Conservation (phyloP, 2,329 filamentous ascomycete species). For the Madurella mycetomatis region DNA sequence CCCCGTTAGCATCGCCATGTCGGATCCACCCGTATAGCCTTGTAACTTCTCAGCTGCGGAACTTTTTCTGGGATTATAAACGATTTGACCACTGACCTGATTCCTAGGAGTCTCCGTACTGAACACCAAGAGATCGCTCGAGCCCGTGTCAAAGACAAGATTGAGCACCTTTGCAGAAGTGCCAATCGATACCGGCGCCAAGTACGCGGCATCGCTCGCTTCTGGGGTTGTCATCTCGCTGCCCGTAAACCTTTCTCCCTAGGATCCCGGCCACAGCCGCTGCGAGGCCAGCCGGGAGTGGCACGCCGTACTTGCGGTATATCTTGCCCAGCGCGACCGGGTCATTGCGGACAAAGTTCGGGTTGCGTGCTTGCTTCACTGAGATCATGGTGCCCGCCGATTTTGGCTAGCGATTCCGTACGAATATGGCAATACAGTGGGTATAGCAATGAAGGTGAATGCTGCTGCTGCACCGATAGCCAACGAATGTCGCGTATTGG, state of each 20-base stretch:
- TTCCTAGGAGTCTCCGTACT: conserved; percentile 32
- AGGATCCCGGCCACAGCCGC: conserved; percentile 25
- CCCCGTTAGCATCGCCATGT: conserved; percentile 42
- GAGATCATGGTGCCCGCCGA: conserved; percentile 26
- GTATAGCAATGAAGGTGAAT: conserved; percentile 3
- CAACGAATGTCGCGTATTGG: too few relatives aligned
- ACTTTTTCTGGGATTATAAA: conserved; percentile 39
- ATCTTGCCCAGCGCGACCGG: conserved; percentile 34
- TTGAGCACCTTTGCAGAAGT: conserved; percentile 30
- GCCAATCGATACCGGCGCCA: conserved; percentile 40
- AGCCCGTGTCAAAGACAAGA: conserved; percentile 33
- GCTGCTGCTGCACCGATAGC: neutral
- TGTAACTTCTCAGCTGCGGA: conserved; percentile 35
- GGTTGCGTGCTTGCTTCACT: conserved; percentile 36
- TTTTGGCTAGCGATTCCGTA: neutral
- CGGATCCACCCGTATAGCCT: conserved; percentile 37
- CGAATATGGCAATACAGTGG: conserved; percentile 3
- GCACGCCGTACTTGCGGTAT: conserved; percentile 36
- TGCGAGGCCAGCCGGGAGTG: conserved; percentile 31
- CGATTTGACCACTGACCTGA: conserved; percentile 35
- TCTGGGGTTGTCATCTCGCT: conserved; percentile 29
- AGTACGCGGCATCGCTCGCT: conserved; percentile 35
- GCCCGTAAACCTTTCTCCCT: conserved; percentile 24
- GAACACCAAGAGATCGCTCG: conserved; percentile 43
- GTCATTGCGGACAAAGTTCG: conserved; percentile 32